Conservation (phyloP, 768 basidiomycete species). For the Phlegmacium glaucopus region DNA sequence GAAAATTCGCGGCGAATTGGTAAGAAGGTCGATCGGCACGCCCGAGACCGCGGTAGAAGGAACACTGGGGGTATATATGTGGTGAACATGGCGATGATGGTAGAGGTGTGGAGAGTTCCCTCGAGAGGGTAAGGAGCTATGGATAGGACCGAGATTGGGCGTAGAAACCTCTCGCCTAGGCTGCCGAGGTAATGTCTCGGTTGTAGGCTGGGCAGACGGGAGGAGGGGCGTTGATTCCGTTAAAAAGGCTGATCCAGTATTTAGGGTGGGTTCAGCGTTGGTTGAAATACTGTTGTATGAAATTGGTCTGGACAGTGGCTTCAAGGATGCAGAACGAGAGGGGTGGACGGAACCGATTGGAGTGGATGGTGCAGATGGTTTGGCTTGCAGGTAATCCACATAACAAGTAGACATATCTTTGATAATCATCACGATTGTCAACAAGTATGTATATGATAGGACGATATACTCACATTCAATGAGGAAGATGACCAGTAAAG, state of each 20-base stretch:
- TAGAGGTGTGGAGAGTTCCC: slow-evolving; percentile 5
- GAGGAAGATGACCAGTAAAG: slow-evolving; percentile 69
- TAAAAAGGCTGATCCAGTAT: too few relatives aligned
- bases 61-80: slow-evolving; percentile 4
- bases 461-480: slow-evolving; percentile 65
- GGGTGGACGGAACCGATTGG: slow-evolving; percentile 23
- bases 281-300: background rate
- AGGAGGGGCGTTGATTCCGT: too few relatives aligned
- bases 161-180: background rate
- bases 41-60: slow-evolving; percentile 10
- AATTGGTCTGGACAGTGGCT: background rate
- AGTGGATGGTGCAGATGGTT: slow-evolving; percentile 49
- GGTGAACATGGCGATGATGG: slow-evolving; percentile 5
- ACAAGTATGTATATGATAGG: background rate
- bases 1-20: slow-evolving; percentile 28
- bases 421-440: slow-evolving; percentile 4
- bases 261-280: slow-evolving; percentile 1
- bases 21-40: slow-evolving; percentile 24
- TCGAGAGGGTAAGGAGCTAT: slow-evolving; percentile 6
- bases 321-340: slow-evolving; percentile 9
- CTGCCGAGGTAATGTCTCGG: too few relatives aligned
- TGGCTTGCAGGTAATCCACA: slow-evolving; percentile 67
- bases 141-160: background rate
- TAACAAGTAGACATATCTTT: slow-evolving; percentile 73
- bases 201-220: too few relatives aligned